These are phyloP conservation scores for Setomelanomma holmii DNA, from an alignment of 2,329 filamentous ascomycete species.

Conservation along the genomic window DNA sequence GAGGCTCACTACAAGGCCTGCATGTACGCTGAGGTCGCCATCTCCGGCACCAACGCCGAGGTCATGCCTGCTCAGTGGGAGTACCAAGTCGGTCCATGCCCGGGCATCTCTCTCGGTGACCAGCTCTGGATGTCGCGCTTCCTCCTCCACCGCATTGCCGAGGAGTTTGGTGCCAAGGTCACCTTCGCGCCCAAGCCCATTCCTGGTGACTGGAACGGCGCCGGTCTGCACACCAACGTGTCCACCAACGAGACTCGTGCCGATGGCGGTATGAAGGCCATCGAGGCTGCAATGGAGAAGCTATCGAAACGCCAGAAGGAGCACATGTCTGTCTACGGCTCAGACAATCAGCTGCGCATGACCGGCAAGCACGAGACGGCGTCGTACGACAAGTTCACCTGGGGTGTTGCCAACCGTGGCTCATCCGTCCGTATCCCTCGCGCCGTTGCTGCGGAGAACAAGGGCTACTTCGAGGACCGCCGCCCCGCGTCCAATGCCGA, in stretches of 20 bases:
- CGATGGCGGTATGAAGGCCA: slow-evolving; percentile 94
- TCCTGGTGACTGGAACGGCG: slow-evolving; percentile 95
- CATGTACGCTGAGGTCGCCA: slow-evolving; percentile 87
- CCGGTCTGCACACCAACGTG: slow-evolving; percentile 93
- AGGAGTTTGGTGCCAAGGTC: slow-evolving; percentile 96
- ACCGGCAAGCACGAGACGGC: slow-evolving; percentile 96
- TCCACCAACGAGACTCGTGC: slow-evolving; percentile 86
- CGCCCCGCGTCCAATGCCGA: slow-evolving; percentile 80
- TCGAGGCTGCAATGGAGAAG: slow-evolving; percentile 75
- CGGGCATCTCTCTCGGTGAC: slow-evolving; percentile 88
- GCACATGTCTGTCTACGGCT: slow-evolving; percentile 87
- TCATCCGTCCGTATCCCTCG: slow-evolving; percentile 92
- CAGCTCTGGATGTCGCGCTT: slow-evolving; percentile 94
- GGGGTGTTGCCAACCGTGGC: slow-evolving; percentile 94
- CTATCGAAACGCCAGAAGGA: slow-evolving; percentile 58
- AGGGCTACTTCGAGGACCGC: slow-evolving; percentile 86
- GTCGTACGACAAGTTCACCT: slow-evolving; percentile 90
- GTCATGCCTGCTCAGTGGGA: slow-evolving; percentile 99
- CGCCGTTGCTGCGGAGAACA: slow-evolving; percentile 82
- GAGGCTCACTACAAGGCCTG: slow-evolving; percentile 93
- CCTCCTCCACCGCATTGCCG: slow-evolving; percentile 87
- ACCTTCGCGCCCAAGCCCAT: slow-evolving; percentile 97
- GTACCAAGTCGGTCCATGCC: slow-evolving; percentile 92
- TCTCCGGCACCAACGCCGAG: slow-evolving; percentile 98
- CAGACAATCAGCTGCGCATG: slow-evolving; percentile 93